Percentiles rank a stretch among this genome's conserved stretches.
phyloP scores from a whole-genome alignment of 2,329 filamentous ascomycete species.

The Cytospora paraplurivora region DNA sequence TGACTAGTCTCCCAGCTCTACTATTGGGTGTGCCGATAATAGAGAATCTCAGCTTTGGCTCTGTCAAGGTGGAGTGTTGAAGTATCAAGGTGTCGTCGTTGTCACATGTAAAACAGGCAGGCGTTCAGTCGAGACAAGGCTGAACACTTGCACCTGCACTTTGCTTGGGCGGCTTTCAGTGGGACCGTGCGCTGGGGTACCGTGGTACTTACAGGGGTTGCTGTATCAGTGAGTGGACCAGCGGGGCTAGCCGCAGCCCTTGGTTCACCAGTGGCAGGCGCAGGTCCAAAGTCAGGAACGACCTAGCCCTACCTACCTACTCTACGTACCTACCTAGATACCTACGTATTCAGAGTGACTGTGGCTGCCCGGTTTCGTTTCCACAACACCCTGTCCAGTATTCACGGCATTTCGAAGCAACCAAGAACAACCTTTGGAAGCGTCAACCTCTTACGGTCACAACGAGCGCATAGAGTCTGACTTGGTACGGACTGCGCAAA shows the following conservation, averaged over 20 bases:
- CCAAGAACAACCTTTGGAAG: conserved; percentile 6
- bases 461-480: neutral
- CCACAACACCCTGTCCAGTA: conserved; percentile 27
- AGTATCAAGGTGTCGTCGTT: neutral
- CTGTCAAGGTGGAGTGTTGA: neutral
- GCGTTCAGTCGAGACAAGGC: conserved; percentile 13
- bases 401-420: conserved; percentile 8
- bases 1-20: neutral
- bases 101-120: neutral
- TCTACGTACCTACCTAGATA: neutral
- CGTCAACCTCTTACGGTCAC: neutral
- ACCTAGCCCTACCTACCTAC: neutral
- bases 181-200: neutral
- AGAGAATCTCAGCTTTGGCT: too few relatives aligned
- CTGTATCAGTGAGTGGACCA: neutral
- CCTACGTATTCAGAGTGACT: neutral
- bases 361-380: neutral
- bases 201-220: conserved; percentile 3
- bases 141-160: conserved; percentile 4
- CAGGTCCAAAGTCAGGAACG: neutral
- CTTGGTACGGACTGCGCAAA: too few relatives aligned
- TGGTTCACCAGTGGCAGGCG: neutral
- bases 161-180: neutral
- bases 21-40: neutral
- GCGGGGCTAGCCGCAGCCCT: conserved; percentile 3